Base-by-base conservation (phyloP, 352 stramenopile species). In the Pythium monospermum region DNA sequence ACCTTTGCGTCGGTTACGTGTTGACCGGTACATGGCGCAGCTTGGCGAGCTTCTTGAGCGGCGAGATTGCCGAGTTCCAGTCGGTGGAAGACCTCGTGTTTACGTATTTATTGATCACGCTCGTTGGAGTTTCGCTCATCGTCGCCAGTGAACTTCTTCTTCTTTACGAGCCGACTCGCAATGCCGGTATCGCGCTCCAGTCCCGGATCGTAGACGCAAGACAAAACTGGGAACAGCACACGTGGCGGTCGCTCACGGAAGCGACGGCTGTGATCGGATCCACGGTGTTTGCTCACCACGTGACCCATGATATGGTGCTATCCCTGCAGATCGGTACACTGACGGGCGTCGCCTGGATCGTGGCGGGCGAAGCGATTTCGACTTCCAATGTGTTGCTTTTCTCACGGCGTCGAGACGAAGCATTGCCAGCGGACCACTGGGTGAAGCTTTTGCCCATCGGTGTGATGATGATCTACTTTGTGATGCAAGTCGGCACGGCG, bases 301-400 rank as follows among this genome's bases (percentile, higher is more conserved):
- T 55, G 2, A 76, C 64, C 3, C 62, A 76, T 26, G 74, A 90
- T 32, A 77, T 87, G 55, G 47, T 89, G 6, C 48, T 72, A 25
- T 83, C 80, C n/a, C 53, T 91, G 15, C 83, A 94, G 55, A 49
- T 89, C 4, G 83, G 83, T 26, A 91, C 80, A 10, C 66, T 83
- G 26, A 82, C 69, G 30, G 77, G 76, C 2, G 67, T 81, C 0
- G 47, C 74, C 7, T 41, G 86, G 25, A 85, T 94, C 25, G 51
- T 90, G 3, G 64, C 53, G 6, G 68, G 73, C 12, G 80, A 94
- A 38, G 51, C 78, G 18, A 41, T 81, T 21, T 67, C 58, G 4
- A n/a, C n/a, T n/a, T 73, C 57, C 16, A 53, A 53, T 19, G 45
- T 66, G 23, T 49, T 71, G 11, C 40, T 60, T 2, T 59, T 60